phyloP scores from a whole-genome alignment of 2,329 filamentous ascomycete genomes.

The Eutypella sp. region DNA sequence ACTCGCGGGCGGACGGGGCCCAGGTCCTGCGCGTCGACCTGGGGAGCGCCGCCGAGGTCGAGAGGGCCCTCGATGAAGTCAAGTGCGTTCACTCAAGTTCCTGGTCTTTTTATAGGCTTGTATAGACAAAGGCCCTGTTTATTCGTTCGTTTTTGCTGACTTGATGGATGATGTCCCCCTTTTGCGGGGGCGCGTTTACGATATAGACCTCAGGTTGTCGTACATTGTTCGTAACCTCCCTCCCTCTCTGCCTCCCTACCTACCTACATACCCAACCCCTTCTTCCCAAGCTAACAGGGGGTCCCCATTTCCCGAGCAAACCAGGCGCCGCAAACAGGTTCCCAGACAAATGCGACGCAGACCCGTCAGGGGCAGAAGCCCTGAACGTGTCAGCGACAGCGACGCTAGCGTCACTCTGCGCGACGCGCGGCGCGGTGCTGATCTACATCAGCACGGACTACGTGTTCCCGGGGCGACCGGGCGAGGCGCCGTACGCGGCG shows the following conservation, averaged over 20 bases:
- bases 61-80: constrained; percentile 44
- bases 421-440: constrained; percentile 55
- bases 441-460: constrained; percentile 83
- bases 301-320: too few relatives aligned
- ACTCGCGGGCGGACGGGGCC: constrained; percentile 67
- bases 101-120: too few relatives aligned
- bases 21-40: constrained; percentile 59
- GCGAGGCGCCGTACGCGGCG: constrained; percentile 78
- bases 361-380: constrained; percentile 68
- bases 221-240: constrained; percentile 64
- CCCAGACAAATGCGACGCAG: constrained; percentile 76
- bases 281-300: constrained; percentile 1
- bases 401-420: constrained; percentile 61
- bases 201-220: constrained; percentile 65
- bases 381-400: constrained; percentile 71
- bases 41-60: constrained; percentile 40
- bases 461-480: constrained; percentile 66
- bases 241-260: constrained; percentile 1
- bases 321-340: constrained; percentile 81
- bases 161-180: constrained; percentile 6
- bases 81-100: constrained; percentile 39
- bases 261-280: neutral
- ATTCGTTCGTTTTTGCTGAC: too few relatives aligned
- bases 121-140: too few relatives aligned
- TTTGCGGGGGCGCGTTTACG: neutral